These are phyloP conservation scores for Hypoxylon perforatum DNA, from an alignment of 495 filamentous ascomycete species.

Conservation along the genomic window DNA sequence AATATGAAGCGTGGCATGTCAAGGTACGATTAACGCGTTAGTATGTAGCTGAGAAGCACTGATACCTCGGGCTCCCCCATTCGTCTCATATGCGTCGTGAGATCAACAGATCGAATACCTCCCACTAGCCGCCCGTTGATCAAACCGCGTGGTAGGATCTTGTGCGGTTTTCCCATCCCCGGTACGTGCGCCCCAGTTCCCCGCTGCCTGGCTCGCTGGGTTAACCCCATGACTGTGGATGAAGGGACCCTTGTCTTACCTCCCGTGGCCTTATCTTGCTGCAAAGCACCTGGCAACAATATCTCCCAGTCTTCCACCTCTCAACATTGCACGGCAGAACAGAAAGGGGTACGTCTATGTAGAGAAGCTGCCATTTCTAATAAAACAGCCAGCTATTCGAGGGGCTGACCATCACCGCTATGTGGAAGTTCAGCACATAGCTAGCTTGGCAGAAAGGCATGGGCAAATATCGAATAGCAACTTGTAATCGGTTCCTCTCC, in stretches of 20 bases:
- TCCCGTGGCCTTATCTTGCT: slow-evolving; percentile 30
- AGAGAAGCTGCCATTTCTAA: slow-evolving; percentile 3
- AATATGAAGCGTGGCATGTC: slow-evolving; percentile 12
- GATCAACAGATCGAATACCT: slow-evolving; percentile 46
- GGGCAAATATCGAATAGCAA: slow-evolving; percentile 41
- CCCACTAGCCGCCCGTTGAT: slow-evolving; percentile 43
- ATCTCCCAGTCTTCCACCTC: slow-evolving; percentile 9
- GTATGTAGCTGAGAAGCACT: slow-evolving; percentile 16
- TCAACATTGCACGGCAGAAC: slow-evolving; percentile 6
- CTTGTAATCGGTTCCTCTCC: slow-evolving; percentile 44
- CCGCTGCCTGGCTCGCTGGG: slow-evolving; percentile 42
- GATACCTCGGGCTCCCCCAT: slow-evolving; percentile 27
- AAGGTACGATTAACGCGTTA: slow-evolving; percentile 11
- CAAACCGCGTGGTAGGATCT: slow-evolving; percentile 42
- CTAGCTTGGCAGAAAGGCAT: slow-evolving; percentile 23
- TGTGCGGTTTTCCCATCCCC: slow-evolving; percentile 33
- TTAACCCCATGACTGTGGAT: slow-evolving; percentile 41
- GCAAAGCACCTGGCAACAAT: slow-evolving; percentile 18
- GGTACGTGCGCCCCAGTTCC: slow-evolving; percentile 42
- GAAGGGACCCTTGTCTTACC: slow-evolving; percentile 40
- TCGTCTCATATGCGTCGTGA: slow-evolving; percentile 38
- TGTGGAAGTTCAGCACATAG: slow-evolving; percentile 26
- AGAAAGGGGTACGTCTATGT: neutral
- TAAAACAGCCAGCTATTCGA: slow-evolving; percentile 14
- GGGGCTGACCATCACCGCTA: slow-evolving; percentile 5